Evolutionary conservation across 2,329 filamentous ascomycete species (phyloP), one percentile per base, ranked within the genome.

Genomic region (Bipolaris zeicola): DNA sequence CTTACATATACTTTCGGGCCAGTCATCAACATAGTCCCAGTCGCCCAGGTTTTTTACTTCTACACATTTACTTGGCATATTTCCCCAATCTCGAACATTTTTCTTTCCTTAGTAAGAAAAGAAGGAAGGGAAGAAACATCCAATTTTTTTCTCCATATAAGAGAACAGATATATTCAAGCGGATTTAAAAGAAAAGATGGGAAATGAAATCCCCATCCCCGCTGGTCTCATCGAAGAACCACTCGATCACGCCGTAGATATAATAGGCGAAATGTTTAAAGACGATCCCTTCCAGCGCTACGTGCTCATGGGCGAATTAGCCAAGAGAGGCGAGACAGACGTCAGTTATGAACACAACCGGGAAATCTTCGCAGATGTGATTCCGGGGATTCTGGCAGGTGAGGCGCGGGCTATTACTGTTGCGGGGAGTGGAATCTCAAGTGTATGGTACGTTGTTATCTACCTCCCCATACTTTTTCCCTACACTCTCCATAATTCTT

Each of bases 331-430:
- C 1, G 45, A 24, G 6, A 39, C 13, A 4, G 52, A 51, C 1
- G 26, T 59, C 5, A 44, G 31, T 6, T 18, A 34, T 1, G 49
- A 55, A 5, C 8, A 49, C 10, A 59, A 56, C 14, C 45, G 33
- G 22, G 48, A 24, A n/a, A 26, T 50, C 7, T 59, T 59, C 26
- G 20, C 6, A n/a, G 8, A 24, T 2, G 14, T 56, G 5, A 38
- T 59, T 13, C 26, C 43, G 1, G 45, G 33, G 4, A 36, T 50
- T 4, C 8, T 57, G 5, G 37, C 45, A 10, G 39, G 37, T 6
- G 57, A 54, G n/a, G 54, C 38, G 10, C 48, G 50, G 18, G 43
- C 22, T n/a, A 36, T 54, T n/a, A 60, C 54, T 6, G n/a, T 52
- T 41, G 44, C 46, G 24, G 38, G 41, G 5, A 57, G 49, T 24